These are phyloP conservation scores for Chamaenerion angustifolium DNA, from an alignment of 345 rosid species.

Conservation along the genomic window DNA sequence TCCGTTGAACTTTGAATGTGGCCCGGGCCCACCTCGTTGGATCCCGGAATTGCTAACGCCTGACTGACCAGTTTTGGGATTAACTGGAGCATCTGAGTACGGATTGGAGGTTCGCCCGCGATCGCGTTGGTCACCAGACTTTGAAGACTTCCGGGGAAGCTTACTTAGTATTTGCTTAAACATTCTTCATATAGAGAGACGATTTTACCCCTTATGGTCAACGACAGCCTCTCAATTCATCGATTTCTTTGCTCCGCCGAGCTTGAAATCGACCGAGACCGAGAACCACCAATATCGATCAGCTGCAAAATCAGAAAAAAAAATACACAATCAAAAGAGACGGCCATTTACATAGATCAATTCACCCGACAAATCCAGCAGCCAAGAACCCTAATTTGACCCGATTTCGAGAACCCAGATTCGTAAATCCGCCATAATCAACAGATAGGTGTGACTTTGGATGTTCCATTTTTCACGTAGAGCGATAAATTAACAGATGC, in stretches of 20 bases:
- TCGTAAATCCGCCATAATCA: too few relatives aligned
- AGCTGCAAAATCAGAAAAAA: background rate
- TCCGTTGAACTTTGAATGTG: constrained; percentile 7
- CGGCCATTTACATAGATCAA: too few relatives aligned
- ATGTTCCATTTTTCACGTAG: too few relatives aligned
- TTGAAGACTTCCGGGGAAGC: constrained; percentile 14
- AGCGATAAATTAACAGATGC: too few relatives aligned
- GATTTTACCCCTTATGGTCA: background rate
- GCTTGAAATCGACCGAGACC: background rate
- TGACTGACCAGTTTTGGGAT: constrained; percentile 5
- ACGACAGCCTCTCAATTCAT: background rate
- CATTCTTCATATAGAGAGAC: constrained; percentile 10
- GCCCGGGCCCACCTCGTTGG: too few relatives aligned
- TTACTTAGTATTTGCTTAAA: constrained; percentile 11
- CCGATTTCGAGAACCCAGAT: too few relatives aligned
- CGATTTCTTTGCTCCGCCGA: background rate
- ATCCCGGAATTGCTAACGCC: constrained; percentile 3
- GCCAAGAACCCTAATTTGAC: too few relatives aligned
- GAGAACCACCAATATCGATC: constrained; percentile 2
- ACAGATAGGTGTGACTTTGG: too few relatives aligned
- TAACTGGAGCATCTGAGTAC: constrained; percentile 3
- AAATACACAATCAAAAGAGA: too few relatives aligned
- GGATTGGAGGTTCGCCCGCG: constrained; percentile 8
- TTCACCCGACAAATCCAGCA: too few relatives aligned
- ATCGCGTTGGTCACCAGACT: constrained; percentile 9